Evolutionary conservation across 164 flowering plant species (phyloP), one percentile per base, ranked within the genome.

Genomic region (Dillenia turbinata): DNA sequence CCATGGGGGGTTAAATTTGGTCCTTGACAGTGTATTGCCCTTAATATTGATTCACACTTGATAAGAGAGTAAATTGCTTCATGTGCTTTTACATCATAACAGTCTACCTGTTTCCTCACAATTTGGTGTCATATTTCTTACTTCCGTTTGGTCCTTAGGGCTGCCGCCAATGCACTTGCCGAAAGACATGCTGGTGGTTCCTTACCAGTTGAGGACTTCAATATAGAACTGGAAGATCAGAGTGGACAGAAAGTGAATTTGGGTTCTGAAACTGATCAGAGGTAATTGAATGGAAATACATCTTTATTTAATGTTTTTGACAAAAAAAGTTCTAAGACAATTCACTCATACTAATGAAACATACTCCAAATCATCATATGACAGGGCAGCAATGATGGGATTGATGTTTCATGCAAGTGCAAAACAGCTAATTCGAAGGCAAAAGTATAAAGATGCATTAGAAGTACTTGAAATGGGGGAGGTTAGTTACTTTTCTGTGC

Each of bases 381-480:
- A 12, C 83, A 93, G 98, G 79, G 96, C 87, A 17, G 73, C 84
- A 53, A 90, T 91, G 97, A 91, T 86, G 98, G 98, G 96, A 24
- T 73, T 94, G 74, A 89, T 94, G 96, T 87, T 94, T 72, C 96
- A 91, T 72, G 60, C 85, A 65, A 87, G 79, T 60, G 97, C 78
- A 22, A 94, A 86, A 69, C 76, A 69, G 54, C 76, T 94, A 12
- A 80, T 94, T 3, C 76, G 66, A 50, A 78, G 47, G 60, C 65
- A 81, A 59, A 72, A 75, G 67, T 94, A 77, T 55, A 79, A 81
- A 75, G 96, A 94, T 77, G 96, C 98, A 58, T 57, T 94, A 33
- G 95, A 89, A 81, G 96, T 94, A 65, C 96, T 94, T 44, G 54
- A 73, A 51, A 94, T 89, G 96, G 96, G 93, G 56, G 98, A 94